Percentiles rank a stretch among this genome's conserved stretches.
phyloP scores from a whole-genome alignment of 805 yeast species.

The Kazachstania psychrophila region DNA sequence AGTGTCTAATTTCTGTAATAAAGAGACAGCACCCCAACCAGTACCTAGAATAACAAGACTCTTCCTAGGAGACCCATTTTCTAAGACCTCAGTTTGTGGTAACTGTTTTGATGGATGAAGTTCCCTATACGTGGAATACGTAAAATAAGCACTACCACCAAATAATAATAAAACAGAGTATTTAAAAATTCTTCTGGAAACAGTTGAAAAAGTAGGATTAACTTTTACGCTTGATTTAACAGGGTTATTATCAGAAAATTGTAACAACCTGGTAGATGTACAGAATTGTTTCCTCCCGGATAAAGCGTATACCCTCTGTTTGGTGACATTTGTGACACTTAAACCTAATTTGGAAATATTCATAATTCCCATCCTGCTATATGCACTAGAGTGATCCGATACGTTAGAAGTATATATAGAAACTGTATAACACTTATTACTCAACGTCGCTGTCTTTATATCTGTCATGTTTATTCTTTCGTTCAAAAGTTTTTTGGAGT shows the following conservation, averaged over 20 bases:
- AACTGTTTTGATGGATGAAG: slow-evolving; percentile 49
- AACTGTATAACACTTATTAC: too few relatives aligned
- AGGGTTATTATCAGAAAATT: neutral
- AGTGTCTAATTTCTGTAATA: slow-evolving; percentile 78
- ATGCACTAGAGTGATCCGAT: too few relatives aligned
- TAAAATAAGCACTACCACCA: slow-evolving; percentile 46
- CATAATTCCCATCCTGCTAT: too few relatives aligned
- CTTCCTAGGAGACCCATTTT: slow-evolving; percentile 38
- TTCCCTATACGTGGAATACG: slow-evolving; percentile 56
- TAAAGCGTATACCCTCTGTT: too few relatives aligned
- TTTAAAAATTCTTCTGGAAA: slow-evolving; percentile 3
- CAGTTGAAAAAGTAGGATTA: neutral
- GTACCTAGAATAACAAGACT: slow-evolving; percentile 66
- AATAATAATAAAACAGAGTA: slow-evolving; percentile 15
- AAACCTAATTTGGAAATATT: too few relatives aligned
- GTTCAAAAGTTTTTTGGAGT: too few relatives aligned
- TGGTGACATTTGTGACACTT: too few relatives aligned
- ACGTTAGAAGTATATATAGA: too few relatives aligned
- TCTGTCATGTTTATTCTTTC: too few relatives aligned
- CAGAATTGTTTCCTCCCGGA: too few relatives aligned
- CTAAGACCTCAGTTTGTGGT: slow-evolving; percentile 49
- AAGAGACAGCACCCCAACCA: slow-evolving; percentile 92
- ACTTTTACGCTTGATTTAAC: neutral
- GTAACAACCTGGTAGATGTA: too few relatives aligned
- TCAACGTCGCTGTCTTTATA: too few relatives aligned